phyloP scores from a whole-genome alignment of 2,329 filamentous ascomycete genomes.

The Fusarium transvaalense region DNA sequence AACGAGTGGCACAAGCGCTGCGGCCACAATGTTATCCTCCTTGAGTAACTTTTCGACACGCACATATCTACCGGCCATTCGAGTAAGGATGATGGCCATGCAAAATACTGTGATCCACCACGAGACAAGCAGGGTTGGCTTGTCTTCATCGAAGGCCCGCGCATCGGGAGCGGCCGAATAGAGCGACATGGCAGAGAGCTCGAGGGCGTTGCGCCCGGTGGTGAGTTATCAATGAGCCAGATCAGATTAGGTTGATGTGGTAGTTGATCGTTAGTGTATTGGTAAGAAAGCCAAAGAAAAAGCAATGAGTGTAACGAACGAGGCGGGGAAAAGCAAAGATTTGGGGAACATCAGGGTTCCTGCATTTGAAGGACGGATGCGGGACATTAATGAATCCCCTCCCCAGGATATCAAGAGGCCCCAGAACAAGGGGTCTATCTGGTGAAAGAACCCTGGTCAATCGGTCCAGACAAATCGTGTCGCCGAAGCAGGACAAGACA shows the following conservation, averaged over 20 bases:
- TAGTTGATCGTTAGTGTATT: not conserved
- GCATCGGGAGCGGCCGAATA: conserved; percentile 65
- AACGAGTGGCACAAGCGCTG: conserved; percentile 81
- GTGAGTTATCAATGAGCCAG: conserved; percentile 7
- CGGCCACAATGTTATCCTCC: conserved; percentile 86
- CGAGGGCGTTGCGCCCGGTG: conserved; percentile 29
- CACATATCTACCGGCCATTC: conserved; percentile 82
- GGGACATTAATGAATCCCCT: conserved; percentile 30
- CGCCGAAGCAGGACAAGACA: conserved; percentile 4
- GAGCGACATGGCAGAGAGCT: conserved; percentile 61
- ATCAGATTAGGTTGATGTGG: not conserved
- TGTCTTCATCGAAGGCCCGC: conserved; percentile 66
- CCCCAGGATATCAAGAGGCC: not conserved
- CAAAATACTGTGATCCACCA: conserved; percentile 93
- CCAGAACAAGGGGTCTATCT: conserved; percentile 10
- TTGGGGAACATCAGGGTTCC: not conserved
- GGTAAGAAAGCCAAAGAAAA: not conserved
- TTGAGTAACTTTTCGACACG: conserved; percentile 84
- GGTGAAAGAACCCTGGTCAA: conserved; percentile 11
- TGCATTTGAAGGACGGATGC: conserved; percentile 17
- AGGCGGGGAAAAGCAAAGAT: conserved; percentile 17
- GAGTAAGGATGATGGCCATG: conserved; percentile 80
- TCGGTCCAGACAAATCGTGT: conserved; percentile 24
- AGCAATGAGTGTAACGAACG: not conserved
- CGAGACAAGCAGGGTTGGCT: conserved; percentile 88